A percentile compares a stretch with the other conserved stretches of the same genome.
Evolutionary conservation across 108 stramenopile species (phyloP).

Genomic region (Fragilariopsis cylindrus): DNA sequence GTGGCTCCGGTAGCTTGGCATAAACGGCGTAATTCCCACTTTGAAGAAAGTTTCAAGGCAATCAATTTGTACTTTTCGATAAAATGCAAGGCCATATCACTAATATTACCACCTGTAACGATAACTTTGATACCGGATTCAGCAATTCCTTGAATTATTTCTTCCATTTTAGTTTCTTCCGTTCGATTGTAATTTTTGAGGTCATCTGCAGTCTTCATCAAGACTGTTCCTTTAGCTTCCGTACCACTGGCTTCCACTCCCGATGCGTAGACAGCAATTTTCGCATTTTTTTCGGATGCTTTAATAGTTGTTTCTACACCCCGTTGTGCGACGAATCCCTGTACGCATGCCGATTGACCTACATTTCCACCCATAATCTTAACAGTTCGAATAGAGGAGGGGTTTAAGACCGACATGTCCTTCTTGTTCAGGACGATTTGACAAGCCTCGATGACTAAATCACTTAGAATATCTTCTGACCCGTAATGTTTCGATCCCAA

Average conservation of each 20-base stretch:
- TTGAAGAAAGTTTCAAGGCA: slow-evolving; percentile 88
- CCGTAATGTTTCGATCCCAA: slow-evolving; percentile 93
- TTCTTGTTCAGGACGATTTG: slow-evolving; percentile 68
- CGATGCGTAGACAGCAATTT: slow-evolving; percentile 94
- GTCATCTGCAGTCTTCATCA: slow-evolving; percentile 98
- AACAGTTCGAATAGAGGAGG: slow-evolving; percentile 94
- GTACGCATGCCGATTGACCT: slow-evolving; percentile 78
- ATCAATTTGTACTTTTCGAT: slow-evolving; percentile 93
- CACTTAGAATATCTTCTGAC: slow-evolving; percentile 78
- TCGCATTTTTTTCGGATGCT: slow-evolving; percentile 68
- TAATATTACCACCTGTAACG: slow-evolving; percentile 90
- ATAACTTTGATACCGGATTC: slow-evolving; percentile 91
- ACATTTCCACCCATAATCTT: slow-evolving; percentile 93
- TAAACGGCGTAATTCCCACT: slow-evolving; percentile 97
- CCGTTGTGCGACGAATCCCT: slow-evolving; percentile 93
- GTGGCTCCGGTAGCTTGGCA: slow-evolving; percentile 94
- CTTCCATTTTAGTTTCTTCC: slow-evolving; percentile 97
- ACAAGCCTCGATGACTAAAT: slow-evolving; percentile 93
- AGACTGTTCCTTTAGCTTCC: slow-evolving; percentile 99
- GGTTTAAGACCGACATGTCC: slow-evolving; percentile 50
- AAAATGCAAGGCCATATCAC: slow-evolving; percentile 97
- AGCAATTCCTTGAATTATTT: slow-evolving; percentile 93
- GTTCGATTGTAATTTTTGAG: slow-evolving; percentile 96
- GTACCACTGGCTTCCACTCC: slow-evolving; percentile 94
- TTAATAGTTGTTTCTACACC: slow-evolving; percentile 81